Evolutionary conservation across 169 alveolate genomes (phyloP).

Genomic region (Eimeria necatrix): DNA sequence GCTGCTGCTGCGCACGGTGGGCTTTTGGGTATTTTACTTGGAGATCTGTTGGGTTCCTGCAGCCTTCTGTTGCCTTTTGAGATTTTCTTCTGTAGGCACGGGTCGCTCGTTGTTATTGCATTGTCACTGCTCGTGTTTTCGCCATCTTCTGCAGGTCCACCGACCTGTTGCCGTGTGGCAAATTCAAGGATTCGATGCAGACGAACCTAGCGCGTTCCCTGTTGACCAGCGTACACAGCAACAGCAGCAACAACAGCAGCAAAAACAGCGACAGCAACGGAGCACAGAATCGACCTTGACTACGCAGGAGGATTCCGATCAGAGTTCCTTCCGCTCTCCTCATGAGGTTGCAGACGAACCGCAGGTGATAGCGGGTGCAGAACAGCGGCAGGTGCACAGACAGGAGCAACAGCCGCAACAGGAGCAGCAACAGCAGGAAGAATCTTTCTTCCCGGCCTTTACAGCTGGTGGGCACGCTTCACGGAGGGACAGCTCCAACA

Average conservation of each 20-base stretch:
- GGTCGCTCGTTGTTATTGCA: neutral
- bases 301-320: slow-evolving; percentile 10
- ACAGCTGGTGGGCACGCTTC: neutral
- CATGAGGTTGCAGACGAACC: slow-evolving; percentile 21
- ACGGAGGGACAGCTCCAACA: neutral
- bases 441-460: neutral
- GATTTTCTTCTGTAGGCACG: neutral
- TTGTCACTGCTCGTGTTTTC: neutral
- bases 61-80: neutral
- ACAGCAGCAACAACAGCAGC: slow-evolving; percentile 19
- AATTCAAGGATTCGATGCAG: slow-evolving; percentile 37
- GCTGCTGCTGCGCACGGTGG: neutral
- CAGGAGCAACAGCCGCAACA: slow-evolving; percentile 29
- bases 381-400: slow-evolving; percentile 22
- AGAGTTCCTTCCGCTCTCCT: slow-evolving; percentile 55
- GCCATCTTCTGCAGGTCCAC: slow-evolving; percentile 46
- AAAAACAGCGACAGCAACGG: neutral
- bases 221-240: neutral
- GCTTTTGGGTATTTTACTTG: neutral
- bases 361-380: neutral
- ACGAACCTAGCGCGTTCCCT: slow-evolving; percentile 35
- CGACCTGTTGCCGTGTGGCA: slow-evolving; percentile 74
- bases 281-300: neutral
- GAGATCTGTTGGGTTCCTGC: neutral
- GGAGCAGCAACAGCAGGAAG: slow-evolving; percentile 44